phyloP scores from a whole-genome alignment of 805 yeast species.

The Yarrowia sp. region DNA sequence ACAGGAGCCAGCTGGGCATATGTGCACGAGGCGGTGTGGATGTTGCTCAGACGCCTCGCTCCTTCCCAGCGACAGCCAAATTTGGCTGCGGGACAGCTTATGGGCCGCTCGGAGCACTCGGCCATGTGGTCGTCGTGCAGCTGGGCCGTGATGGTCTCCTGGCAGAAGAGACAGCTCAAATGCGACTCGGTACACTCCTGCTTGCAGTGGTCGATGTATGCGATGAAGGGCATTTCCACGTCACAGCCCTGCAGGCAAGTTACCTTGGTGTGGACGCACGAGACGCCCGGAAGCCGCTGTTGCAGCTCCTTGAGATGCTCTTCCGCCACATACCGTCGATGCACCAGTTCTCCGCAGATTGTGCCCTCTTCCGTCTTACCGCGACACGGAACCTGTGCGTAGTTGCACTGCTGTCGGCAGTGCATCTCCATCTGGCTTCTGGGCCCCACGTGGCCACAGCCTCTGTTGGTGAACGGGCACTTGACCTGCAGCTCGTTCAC shows the following conservation, averaged over 20 bases:
- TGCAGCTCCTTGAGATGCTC: neutral
- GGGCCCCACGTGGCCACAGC: conserved; percentile 57
- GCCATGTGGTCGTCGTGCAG: conserved; percentile 29
- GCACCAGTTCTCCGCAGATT: conserved; percentile 3
- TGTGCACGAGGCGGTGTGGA: conserved; percentile 35
- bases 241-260: conserved; percentile 33
- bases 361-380: conserved; percentile 14
- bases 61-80: conserved; percentile 39
- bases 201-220: conserved; percentile 27
- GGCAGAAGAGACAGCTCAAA: conserved; percentile 29
- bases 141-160: conserved; percentile 24
- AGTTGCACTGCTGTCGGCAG: conserved; percentile 44
- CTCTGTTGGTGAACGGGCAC: conserved; percentile 53
- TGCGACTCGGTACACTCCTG: conserved; percentile 30
- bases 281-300: neutral
- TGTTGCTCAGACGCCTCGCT: conserved; percentile 28
- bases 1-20: conserved; percentile 35
- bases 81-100: conserved; percentile 33
- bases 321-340: neutral
- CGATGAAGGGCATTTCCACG: conserved; percentile 27
- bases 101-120: conserved; percentile 31
- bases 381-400: conserved; percentile 43
- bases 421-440: conserved; percentile 60
- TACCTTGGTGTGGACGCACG: conserved; percentile 32
- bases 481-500: conserved; percentile 58